Evolutionary conservation across 23 red algal species (phyloP).

Genomic region (Gracilaria caudata): DNA sequence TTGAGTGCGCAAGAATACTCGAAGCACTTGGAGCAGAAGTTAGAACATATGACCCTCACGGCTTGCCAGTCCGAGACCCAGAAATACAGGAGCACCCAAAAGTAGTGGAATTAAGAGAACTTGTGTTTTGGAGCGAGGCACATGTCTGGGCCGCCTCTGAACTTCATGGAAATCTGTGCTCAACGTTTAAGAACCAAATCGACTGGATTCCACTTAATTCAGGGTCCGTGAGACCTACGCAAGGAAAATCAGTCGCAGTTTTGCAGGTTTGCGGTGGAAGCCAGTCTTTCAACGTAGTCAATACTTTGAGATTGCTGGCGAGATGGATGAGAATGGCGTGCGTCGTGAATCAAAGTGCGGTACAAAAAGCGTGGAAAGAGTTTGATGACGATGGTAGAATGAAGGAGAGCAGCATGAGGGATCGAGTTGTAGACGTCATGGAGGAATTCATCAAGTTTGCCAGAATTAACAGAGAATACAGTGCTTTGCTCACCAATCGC

Average conservation of each 20-base stretch:
- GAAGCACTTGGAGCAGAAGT: slow-evolving; percentile 71
- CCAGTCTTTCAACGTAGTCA: slow-evolving; percentile 74
- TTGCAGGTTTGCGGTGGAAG: slow-evolving; percentile 79
- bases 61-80: slow-evolving; percentile 72
- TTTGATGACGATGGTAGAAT: slow-evolving; percentile 81
- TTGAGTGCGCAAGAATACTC: slow-evolving; percentile 68
- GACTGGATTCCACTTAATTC: slow-evolving; percentile 83
- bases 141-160: slow-evolving; percentile 82
- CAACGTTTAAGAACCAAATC: slow-evolving; percentile 85
- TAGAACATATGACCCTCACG: slow-evolving; percentile 65
- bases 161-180: slow-evolving; percentile 75
- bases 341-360: slow-evolving; percentile 72
- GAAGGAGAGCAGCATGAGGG: slow-evolving; percentile 75
- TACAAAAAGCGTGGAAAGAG: slow-evolving; percentile 84
- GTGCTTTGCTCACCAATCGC: slow-evolving; percentile 56
- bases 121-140: slow-evolving; percentile 77
- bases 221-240: slow-evolving; percentile 75
- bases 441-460: slow-evolving; percentile 80
- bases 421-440: slow-evolving; percentile 80
- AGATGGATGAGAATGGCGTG: slow-evolving; percentile 88
- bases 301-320: slow-evolving; percentile 78
- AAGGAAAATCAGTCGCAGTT: slow-evolving; percentile 71
- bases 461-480: slow-evolving; percentile 59
- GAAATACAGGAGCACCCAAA: slow-evolving; percentile 71
- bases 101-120: slow-evolving; percentile 69